These are phyloP conservation scores for Telfairia occidentalis DNA, from an alignment of 331 rosid species.

Conservation along the genomic window DNA sequence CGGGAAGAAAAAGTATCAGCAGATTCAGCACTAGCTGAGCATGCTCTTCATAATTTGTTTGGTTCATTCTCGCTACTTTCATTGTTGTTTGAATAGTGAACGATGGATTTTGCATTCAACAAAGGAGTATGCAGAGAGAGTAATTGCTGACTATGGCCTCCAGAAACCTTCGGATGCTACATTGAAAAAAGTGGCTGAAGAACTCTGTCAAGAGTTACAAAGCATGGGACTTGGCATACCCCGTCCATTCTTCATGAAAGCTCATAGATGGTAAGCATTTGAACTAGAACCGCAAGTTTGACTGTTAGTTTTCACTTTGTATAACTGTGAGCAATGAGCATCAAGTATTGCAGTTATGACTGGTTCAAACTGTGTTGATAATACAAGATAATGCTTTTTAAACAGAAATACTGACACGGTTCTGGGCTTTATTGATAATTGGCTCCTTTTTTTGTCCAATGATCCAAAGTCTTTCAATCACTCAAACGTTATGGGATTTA, in stretches of 20 bases:
- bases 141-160: conserved; percentile 71
- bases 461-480: not conserved
- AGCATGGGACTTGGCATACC: conserved; percentile 38
- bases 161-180: conserved; percentile 54
- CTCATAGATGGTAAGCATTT: conserved; percentile 81
- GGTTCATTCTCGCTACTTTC: not conserved
- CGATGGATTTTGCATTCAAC: conserved; percentile 90
- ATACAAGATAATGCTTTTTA: not conserved
- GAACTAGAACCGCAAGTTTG: conserved; percentile 4
- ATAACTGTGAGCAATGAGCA: not conserved
- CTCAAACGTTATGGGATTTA: not conserved
- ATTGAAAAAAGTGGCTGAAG: conserved; percentile 62
- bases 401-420: not conserved
- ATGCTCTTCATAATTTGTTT: not conserved
- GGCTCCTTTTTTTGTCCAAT: not conserved
- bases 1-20: not conserved
- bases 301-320: not conserved
- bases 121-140: conserved; percentile 52
- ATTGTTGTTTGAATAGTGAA: conserved; percentile 37
- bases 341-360: not conserved
- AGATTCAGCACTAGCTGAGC: not conserved
- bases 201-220: conserved; percentile 57
- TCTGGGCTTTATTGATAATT: not conserved
- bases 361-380: not conserved
- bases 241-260: conserved; percentile 57